Conservation (phyloP, 2,329 filamentous ascomycete genomes). For the Alternaria brassicae region DNA sequence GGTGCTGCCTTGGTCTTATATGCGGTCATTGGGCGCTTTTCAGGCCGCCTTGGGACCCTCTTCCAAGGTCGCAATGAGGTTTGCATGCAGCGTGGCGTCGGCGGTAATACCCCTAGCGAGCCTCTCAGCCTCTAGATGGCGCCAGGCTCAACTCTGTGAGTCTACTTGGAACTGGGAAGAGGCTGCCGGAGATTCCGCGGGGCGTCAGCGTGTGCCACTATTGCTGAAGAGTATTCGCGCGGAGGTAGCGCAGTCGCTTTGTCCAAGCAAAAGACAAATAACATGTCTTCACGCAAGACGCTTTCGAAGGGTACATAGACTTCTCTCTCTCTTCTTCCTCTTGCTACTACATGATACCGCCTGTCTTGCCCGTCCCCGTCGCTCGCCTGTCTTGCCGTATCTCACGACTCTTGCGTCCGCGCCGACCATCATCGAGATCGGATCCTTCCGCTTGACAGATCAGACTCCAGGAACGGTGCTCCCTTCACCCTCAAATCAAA, state of each 20-base stretch:
- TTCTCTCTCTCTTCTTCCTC: not conserved
- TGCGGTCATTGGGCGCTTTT: conserved; percentile 9
- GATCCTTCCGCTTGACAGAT: not conserved
- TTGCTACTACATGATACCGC: not conserved
- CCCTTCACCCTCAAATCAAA: not conserved
- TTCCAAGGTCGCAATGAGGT: conserved; percentile 18
- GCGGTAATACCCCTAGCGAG: conserved; percentile 20
- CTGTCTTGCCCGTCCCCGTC: not conserved
- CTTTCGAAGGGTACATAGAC: not conserved
- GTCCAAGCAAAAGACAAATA: conserved; percentile 15
- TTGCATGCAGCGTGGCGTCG: conserved; percentile 24
- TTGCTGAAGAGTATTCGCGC: conserved; percentile 23
- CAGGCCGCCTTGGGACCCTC: conserved; percentile 6
- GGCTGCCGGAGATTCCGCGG: conserved; percentile 29
- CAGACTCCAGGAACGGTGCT: not conserved
- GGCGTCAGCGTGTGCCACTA: conserved; percentile 21
- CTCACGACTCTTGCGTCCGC: not conserved
- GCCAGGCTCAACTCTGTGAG: conserved; percentile 12
- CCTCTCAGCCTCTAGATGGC: conserved; percentile 20
- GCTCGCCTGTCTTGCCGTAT: conserved; percentile 4
- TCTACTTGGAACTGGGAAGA: conserved; percentile 16
- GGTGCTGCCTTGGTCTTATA: conserved; percentile 4
- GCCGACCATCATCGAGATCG: not conserved
- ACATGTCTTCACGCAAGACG: conserved; percentile 6
- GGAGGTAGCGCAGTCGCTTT: conserved; percentile 23